These are phyloP conservation scores for Myxozyma mucilagina DNA, from an alignment of 805 yeast species.

Conservation along the genomic window DNA sequence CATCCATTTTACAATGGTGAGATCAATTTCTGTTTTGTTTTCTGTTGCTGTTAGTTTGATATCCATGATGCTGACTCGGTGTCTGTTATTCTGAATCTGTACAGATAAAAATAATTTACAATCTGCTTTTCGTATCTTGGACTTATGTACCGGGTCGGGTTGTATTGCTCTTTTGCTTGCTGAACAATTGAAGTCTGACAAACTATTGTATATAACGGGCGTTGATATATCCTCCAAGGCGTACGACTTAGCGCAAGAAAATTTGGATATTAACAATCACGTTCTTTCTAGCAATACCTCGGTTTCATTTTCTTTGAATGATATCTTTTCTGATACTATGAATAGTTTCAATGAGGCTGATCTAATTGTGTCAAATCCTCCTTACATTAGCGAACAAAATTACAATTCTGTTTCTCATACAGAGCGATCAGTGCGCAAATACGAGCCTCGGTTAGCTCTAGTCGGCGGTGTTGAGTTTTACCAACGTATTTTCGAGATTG, in stretches of 20 bases:
- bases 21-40: background rate
- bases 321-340: slow-evolving; percentile 8
- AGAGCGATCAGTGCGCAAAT: slow-evolving; percentile 62
- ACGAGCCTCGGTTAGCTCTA: slow-evolving; percentile 80
- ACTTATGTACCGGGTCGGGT: slow-evolving; percentile 87
- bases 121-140: slow-evolving; percentile 48
- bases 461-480: slow-evolving; percentile 77
- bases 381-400: slow-evolving; percentile 64
- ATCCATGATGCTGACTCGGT: background rate
- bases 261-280: slow-evolving; percentile 39
- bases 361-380: slow-evolving; percentile 83
- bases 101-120: background rate
- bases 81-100: background rate
- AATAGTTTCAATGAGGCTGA: slow-evolving; percentile 40
- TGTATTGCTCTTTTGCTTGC: slow-evolving; percentile 68
- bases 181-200: slow-evolving; percentile 33
- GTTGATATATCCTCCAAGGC: slow-evolving; percentile 62
- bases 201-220: slow-evolving; percentile 43
- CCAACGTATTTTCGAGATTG: slow-evolving; percentile 50
- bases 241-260: slow-evolving; percentile 50
- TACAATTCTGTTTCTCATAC: slow-evolving; percentile 45
- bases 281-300: slow-evolving; percentile 2
- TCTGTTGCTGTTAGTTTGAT: background rate
- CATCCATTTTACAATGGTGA: slow-evolving; percentile 13
- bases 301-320: slow-evolving; percentile 10